Conservation (phyloP, 331 rosid species). For the Dryas integrifolia region DNA sequence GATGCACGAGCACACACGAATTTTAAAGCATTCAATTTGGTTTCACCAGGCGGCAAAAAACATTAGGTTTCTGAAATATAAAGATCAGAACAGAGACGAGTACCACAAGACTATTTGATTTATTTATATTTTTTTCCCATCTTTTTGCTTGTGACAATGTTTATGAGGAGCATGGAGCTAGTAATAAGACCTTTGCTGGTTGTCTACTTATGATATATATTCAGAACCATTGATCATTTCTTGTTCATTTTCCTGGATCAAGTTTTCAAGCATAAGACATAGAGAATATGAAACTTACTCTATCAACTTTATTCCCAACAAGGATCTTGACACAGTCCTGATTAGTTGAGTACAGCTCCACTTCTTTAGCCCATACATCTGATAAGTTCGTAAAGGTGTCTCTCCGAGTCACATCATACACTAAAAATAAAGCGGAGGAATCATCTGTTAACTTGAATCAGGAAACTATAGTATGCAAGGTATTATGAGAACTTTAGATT, state of each 20-base stretch:
- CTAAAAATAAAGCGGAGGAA: slow-evolving; percentile 39
- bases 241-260: slow-evolving; percentile 7
- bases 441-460: neutral
- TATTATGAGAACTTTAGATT: neutral
- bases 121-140: neutral
- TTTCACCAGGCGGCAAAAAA: too few species aligned
- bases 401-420: slow-evolving; percentile 83
- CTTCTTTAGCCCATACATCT: slow-evolving; percentile 89
- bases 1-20: neutral
- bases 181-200: neutral
- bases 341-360: slow-evolving; percentile 71
- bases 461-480: neutral
- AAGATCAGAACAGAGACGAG: too few species aligned
- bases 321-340: slow-evolving; percentile 85
- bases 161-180: neutral
- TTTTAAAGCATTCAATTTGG: too few species aligned
- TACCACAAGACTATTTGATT: too few species aligned
- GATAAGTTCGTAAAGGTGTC: slow-evolving; percentile 77
- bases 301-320: slow-evolving; percentile 92
- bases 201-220: neutral
- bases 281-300: slow-evolving; percentile 53
- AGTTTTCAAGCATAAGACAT: slow-evolving; percentile 3
- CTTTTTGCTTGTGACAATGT: neutral
- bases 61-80: too few species aligned
- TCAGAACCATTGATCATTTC: slow-evolving; percentile 6